Conservation (phyloP, 2,329 filamentous ascomycete species). For the Fusarium anguioides region DNA sequence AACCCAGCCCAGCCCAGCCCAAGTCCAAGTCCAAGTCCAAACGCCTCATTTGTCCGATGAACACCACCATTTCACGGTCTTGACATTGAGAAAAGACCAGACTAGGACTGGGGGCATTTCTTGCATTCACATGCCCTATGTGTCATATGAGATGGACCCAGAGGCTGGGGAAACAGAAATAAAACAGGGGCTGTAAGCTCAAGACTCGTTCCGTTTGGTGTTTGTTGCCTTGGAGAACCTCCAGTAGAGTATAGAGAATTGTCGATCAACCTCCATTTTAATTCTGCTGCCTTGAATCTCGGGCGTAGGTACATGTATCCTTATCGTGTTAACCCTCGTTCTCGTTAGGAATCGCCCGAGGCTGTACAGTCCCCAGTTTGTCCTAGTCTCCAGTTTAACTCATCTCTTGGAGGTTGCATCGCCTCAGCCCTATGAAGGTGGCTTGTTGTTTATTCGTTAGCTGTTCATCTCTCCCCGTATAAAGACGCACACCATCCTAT, state of each 20-base stretch:
- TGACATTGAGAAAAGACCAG: not conserved
- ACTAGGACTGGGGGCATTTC: not conserved
- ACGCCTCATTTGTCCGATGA: slow-evolving; percentile 23
- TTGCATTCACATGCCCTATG: slow-evolving; percentile 1
- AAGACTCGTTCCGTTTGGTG: slow-evolving; percentile 7
- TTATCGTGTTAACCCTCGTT: slow-evolving; percentile 9
- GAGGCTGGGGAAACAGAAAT: slow-evolving; percentile 6
- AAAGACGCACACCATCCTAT: slow-evolving; percentile 8
- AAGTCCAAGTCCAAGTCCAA: too few relatives aligned
- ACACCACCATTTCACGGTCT: slow-evolving; percentile 18
- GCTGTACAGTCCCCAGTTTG: slow-evolving; percentile 19
- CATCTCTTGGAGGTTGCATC: slow-evolving; percentile 11
- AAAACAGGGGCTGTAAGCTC: slow-evolving; percentile 6
- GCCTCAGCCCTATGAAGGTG: slow-evolving; percentile 30
- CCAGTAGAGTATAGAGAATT: slow-evolving; percentile 12
- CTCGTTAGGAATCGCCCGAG: slow-evolving; percentile 25
- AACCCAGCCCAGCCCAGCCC: not conserved
- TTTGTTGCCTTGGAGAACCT: slow-evolving; percentile 4
- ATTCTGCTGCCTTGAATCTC: slow-evolving; percentile 26
- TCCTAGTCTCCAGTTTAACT: slow-evolving; percentile 7
- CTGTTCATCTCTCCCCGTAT: not conserved
- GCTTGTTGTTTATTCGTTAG: slow-evolving; percentile 2
- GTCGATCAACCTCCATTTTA: slow-evolving; percentile 14
- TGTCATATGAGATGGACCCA: slow-evolving; percentile 19
- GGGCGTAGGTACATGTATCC: too few relatives aligned